These are phyloP conservation scores for Lachnellula subtilissima DNA, from an alignment of 2,329 filamentous ascomycete species.

Conservation along the genomic window DNA sequence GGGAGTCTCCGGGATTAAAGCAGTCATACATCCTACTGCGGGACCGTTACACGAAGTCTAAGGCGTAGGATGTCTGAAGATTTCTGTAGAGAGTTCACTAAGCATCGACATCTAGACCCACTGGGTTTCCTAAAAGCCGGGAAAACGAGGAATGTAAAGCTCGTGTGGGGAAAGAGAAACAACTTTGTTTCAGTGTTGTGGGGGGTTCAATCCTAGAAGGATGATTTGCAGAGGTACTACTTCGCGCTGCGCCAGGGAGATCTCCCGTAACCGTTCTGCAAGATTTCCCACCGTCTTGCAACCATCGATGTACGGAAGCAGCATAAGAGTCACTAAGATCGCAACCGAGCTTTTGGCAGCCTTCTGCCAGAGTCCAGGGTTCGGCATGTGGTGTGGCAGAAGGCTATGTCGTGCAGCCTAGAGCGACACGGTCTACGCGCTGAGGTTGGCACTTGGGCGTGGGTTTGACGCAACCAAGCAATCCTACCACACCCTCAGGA, in stretches of 20 bases:
- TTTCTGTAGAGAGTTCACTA: background rate
- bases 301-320: background rate
- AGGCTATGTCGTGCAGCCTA: conserved; percentile 1
- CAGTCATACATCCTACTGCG: background rate
- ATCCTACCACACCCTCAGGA: conserved; percentile 2
- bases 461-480: background rate
- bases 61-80: background rate
- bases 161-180: background rate
- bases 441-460: background rate
- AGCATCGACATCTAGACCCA: background rate
- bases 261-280: background rate
- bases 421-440: background rate
- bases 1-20: background rate
- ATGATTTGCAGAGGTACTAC: background rate
- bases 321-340: background rate
- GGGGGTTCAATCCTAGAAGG: background rate
- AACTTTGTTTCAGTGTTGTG: background rate
- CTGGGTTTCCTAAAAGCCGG: background rate
- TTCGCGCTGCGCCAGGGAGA: background rate
- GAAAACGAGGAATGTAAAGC: background rate
- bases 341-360: background rate
- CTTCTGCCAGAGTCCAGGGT: background rate
- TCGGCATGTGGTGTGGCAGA: background rate
- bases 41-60: background rate
- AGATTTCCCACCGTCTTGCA: background rate